Conservation (phyloP, 768 basidiomycete species). For the Daedaleopsis nitida region DNA sequence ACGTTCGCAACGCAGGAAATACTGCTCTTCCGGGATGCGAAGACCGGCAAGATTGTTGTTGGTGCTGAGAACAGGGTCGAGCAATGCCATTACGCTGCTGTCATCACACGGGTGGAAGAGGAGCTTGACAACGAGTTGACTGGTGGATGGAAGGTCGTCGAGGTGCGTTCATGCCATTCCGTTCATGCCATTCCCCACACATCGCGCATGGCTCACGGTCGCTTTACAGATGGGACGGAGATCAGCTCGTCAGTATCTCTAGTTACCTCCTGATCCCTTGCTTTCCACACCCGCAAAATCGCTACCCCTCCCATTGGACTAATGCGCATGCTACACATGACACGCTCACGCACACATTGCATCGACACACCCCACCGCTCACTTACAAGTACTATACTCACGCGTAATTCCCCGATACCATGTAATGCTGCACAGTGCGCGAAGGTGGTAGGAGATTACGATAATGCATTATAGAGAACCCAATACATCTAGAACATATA, state of each 20-base stretch:
- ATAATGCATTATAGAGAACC: slow-evolving; percentile 19
- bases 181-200: too few relatives aligned
- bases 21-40: slow-evolving; percentile 85
- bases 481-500: slow-evolving; percentile 1
- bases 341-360: not conserved
- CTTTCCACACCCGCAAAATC: slow-evolving; percentile 10
- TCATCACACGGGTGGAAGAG: slow-evolving; percentile 83
- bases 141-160: slow-evolving; percentile 97
- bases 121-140: slow-evolving; percentile 92
- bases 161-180: slow-evolving; percentile 56
- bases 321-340: slow-evolving; percentile 1
- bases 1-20: slow-evolving; percentile 95
- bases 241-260: slow-evolving; percentile 53
- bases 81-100: slow-evolving; percentile 91
- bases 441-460: not conserved
- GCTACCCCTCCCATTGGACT: not conserved
- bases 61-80: slow-evolving; percentile 92
- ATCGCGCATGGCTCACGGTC: slow-evolving; percentile 5
- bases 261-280: slow-evolving; percentile 15
- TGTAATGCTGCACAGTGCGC: slow-evolving; percentile 8
- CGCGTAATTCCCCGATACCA: slow-evolving; percentile 1
- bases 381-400: slow-evolving; percentile 13
- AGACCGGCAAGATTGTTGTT: slow-evolving; percentile 82
- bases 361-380: not conserved
- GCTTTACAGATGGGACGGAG: slow-evolving; percentile 49